Percentiles rank a stretch among this genome's conserved stretches.
Conservation (phyloP, 352 stramenopile species). For the Phytophthora syringae region DNA sequence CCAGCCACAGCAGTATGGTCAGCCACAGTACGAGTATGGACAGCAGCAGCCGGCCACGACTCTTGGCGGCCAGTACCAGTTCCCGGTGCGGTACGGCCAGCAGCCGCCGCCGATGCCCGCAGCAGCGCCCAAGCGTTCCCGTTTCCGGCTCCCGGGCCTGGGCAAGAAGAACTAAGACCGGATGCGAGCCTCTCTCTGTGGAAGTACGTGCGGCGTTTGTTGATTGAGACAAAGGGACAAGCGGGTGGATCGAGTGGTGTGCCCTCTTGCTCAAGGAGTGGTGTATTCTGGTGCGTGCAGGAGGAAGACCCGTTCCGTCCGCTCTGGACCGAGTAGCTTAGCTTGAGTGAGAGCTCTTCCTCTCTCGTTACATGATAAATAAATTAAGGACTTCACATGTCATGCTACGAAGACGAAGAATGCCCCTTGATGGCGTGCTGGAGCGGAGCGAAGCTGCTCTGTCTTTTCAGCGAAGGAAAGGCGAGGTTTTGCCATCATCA, state of each 20-base stretch:
- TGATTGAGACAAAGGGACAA: constrained; percentile 20
- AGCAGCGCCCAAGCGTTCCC: constrained; percentile 65
- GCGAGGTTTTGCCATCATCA: constrained; percentile 23
- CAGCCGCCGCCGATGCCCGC: constrained; percentile 60
- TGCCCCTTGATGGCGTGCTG: too few relatives aligned
- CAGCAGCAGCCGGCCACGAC: constrained; percentile 19
- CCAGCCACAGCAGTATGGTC: constrained; percentile 19
- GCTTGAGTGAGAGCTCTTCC: constrained; percentile 34
- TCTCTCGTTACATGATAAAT: constrained; percentile 44
- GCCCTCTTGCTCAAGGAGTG: too few relatives aligned
- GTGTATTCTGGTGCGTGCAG: constrained; percentile 38
- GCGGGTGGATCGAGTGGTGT: constrained; percentile 22
- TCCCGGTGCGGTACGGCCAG: constrained; percentile 17
- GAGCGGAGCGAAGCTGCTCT: background rate
- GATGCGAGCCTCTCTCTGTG: constrained; percentile 13
- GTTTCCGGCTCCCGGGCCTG: constrained; percentile 70
- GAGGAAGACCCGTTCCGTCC: constrained; percentile 11
- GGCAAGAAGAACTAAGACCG: constrained; percentile 83
- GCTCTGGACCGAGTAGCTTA: constrained; percentile 18
- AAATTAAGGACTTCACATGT: constrained; percentile 50
- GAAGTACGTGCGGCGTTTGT: constrained; percentile 23
- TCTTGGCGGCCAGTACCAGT: constrained; percentile 7
- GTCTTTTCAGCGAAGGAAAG: constrained; percentile 20
- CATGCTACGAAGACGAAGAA: too few relatives aligned
- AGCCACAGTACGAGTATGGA: constrained; percentile 30